Evolutionary conservation across 495 filamentous ascomycete species (phyloP).

Genomic region (Aspergillus steynii): DNA sequence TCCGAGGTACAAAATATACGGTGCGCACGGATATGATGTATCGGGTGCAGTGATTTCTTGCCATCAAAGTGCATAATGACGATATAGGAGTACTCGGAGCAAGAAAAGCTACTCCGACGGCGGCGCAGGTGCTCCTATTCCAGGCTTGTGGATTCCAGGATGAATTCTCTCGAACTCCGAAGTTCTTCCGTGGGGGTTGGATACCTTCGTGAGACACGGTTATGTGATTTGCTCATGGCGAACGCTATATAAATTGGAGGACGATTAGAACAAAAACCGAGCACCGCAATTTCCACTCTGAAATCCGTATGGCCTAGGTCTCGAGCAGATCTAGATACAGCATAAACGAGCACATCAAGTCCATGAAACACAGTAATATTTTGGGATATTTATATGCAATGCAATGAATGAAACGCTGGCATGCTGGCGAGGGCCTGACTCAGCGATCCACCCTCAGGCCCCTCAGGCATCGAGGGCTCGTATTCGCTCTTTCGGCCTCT

Average conservation of each 20-base stretch:
- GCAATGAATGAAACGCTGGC: neutral
- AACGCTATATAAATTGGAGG: neutral
- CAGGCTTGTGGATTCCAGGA: no score
- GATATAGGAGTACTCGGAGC: neutral
- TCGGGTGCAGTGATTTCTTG: slow-evolving; percentile 9
- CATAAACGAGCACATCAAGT: no score
- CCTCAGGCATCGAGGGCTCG: neutral
- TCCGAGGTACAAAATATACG: slow-evolving; percentile 68
- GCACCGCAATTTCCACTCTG: no score
- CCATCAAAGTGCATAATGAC: neutral
- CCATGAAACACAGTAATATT: no score
- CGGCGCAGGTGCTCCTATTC: no score
- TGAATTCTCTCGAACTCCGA: neutral
- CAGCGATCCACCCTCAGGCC: neutral
- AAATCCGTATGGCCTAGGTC: no score
- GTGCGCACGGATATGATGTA: slow-evolving; percentile 80
- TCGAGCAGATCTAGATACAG: no score
- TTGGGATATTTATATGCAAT: no score
- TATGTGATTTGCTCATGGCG: neutral
- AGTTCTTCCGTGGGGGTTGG: neutral
- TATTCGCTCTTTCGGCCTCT: neutral
- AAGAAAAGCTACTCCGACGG: no score
- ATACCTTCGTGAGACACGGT: neutral
- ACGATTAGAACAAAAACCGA: no score
- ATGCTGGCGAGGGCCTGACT: neutral